A percentile compares a stretch with the other conserved stretches of the same genome.
Evolutionary conservation across 75 land plant species (phyloP).

Genomic region (Chamaecyparis obtusa): DNA sequence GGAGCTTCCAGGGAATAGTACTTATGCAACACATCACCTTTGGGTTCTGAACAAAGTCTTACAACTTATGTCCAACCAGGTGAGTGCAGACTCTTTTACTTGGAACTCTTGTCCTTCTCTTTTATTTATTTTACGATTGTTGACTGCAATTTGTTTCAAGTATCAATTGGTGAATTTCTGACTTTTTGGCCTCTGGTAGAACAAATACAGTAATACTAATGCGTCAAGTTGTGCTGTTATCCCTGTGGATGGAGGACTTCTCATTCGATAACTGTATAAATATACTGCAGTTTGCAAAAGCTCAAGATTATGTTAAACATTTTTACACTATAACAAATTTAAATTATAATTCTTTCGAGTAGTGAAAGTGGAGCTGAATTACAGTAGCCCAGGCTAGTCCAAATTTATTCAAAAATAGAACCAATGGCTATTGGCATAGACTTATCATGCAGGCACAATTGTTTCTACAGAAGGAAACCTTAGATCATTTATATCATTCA

Average conservation of each 20-base stretch:
- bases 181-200: neutral
- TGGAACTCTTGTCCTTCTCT: neutral
- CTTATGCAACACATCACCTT: slow-evolving; percentile 78
- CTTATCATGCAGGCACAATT: neutral
- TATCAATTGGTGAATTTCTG: neutral
- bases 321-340: neutral
- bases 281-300: neutral
- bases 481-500: neutral
- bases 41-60: slow-evolving; percentile 76
- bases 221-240: neutral
- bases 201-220: neutral
- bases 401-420: neutral
- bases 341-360: neutral
- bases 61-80: slow-evolving; percentile 71
- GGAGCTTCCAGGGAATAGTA: slow-evolving; percentile 65
- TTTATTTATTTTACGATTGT: neutral
- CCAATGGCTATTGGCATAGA: neutral
- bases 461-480: neutral
- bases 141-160: neutral
- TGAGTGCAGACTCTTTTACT: slow-evolving; percentile 8
- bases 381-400: neutral
- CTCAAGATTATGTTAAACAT: neutral
- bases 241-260: neutral
- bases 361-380: neutral
- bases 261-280: neutral